A percentile compares a stretch with the other conserved stretches of the same genome.
These are phyloP conservation scores for Cercophora samala DNA, from an alignment of 495 filamentous ascomycete genomes.

Conservation along the genomic window DNA sequence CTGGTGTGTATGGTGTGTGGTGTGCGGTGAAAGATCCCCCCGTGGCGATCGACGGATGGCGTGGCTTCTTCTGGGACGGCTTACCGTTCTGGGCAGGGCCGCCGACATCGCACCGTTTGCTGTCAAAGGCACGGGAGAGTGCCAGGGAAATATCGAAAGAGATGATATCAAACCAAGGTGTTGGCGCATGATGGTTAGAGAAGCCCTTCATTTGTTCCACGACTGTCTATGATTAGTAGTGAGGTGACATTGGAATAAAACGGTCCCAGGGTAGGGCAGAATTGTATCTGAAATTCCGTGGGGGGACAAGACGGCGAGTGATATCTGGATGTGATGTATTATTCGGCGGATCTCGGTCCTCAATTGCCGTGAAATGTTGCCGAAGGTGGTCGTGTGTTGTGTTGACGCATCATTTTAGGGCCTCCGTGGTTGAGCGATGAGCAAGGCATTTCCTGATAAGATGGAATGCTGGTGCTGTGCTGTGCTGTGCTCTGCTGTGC, in stretches of 20 bases:
- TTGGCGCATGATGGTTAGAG: no score
- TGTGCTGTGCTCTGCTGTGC: no score
- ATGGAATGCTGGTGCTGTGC: background rate
- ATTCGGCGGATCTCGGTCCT: constrained; percentile 26
- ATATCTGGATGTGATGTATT: constrained; percentile 3
- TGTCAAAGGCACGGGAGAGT: background rate
- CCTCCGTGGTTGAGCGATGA: background rate
- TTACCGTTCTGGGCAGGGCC: constrained; percentile 30
- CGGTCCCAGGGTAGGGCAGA: background rate
- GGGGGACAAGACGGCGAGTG: constrained; percentile 5
- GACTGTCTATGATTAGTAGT: background rate
- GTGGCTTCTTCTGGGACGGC: constrained; percentile 16
- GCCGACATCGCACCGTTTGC: constrained; percentile 18
- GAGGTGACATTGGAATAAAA: background rate
- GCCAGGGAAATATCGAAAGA: constrained; percentile 4
- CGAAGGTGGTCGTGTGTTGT: constrained; percentile 10
- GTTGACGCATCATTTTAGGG: no score
- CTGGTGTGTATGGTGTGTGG: constrained; percentile 18
- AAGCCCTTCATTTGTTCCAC: background rate
- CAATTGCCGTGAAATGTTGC: constrained; percentile 28
- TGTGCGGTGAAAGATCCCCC: constrained; percentile 12
- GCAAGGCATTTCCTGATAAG: background rate
- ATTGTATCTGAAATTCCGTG: background rate
- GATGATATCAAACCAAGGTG: constrained; percentile 1
- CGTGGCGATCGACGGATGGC: constrained; percentile 18